Evolutionary conservation across 1,139 yeast genomes (phyloP), one percentile per base, ranked within the genome.

Genomic region (Kodamaea ohmeri): DNA sequence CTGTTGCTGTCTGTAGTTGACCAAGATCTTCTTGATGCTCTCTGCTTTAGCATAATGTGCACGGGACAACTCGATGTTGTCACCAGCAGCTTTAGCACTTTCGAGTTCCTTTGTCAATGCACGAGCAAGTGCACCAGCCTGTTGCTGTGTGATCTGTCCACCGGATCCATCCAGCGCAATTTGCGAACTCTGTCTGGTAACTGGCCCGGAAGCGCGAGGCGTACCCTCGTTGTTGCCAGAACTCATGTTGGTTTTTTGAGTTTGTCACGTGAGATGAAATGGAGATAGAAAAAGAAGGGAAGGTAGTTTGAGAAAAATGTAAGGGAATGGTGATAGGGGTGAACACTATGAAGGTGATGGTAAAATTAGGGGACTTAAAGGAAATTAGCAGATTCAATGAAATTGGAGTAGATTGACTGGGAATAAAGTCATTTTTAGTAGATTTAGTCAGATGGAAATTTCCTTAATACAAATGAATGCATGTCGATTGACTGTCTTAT

Each of bases 11-110:
- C 67, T 68, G 46, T 66, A 70, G 38, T 56, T 65, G 24, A 67
- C 45, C 37, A 73, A 68, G 44, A 66, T 71, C 55, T 64, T 67
- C 51, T 73, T 78, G 51, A 86, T 79, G 44, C 76, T 76, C 40
- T 84, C 84, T 4, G 92, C 94, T 43, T 78, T 80, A 44, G 72
- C 68, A 46, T 77, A 63, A 52, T 83, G 87, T 46, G 74, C 78
- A 53, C 76, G 77, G 6, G 92, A 92, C 47, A 76, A 80, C 1
- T 77, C 81, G 8, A 85, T 75, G 35, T 78, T 81, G 28, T 54
- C 53, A 3, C 25, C 33, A 2, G 73, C 69, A 3, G 70, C 68
- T 49, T 75, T 76, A 1, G 89, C 94, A 42, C 76, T 76, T 25
- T 76, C 78, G 41, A 80, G 72, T 50, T 82, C 88, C 34, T 73